phyloP scores from a whole-genome alignment of 257 asterid species.

The Capsicum rhomboideum region DNA sequence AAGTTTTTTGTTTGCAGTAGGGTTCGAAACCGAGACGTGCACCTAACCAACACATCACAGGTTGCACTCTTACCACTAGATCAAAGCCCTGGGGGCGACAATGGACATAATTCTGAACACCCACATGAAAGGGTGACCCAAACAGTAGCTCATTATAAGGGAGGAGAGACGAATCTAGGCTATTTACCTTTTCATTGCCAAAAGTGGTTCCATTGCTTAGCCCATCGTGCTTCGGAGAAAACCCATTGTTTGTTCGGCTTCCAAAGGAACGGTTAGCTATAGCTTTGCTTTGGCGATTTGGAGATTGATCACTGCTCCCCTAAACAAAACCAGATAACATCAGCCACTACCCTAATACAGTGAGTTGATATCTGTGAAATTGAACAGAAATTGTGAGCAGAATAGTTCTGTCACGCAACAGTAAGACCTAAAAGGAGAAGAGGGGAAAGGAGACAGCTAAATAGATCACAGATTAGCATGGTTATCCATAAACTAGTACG shows the following conservation, averaged over 20 bases:
- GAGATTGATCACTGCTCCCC: conserved; percentile 75
- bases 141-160: background rate
- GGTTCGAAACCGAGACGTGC: background rate
- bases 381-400: background rate
- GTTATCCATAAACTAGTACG: background rate
- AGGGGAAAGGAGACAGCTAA: background rate
- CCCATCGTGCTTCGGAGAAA: conserved; percentile 40
- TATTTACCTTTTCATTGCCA: conserved; percentile 53
- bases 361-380: background rate
- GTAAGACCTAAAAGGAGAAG: background rate
- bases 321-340: conserved; percentile 29
- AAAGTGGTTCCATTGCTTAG: conserved; percentile 51
- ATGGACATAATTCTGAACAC: background rate
- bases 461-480: background rate
- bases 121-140: background rate
- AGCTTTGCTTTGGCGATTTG: conserved; percentile 51
- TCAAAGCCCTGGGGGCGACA: background rate
- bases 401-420: background rate
- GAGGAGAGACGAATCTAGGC: background rate
- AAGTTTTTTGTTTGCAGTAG: background rate
- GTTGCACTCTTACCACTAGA: background rate
- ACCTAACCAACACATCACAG: background rate
- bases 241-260: conserved; percentile 50
- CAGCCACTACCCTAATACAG: background rate
- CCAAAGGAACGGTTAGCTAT: conserved; percentile 43